Evolutionary conservation across 2,329 filamentous ascomycete genomes (phyloP), one percentile per base, ranked within the genome.

Genomic region (Ophiostoma montium): DNA sequence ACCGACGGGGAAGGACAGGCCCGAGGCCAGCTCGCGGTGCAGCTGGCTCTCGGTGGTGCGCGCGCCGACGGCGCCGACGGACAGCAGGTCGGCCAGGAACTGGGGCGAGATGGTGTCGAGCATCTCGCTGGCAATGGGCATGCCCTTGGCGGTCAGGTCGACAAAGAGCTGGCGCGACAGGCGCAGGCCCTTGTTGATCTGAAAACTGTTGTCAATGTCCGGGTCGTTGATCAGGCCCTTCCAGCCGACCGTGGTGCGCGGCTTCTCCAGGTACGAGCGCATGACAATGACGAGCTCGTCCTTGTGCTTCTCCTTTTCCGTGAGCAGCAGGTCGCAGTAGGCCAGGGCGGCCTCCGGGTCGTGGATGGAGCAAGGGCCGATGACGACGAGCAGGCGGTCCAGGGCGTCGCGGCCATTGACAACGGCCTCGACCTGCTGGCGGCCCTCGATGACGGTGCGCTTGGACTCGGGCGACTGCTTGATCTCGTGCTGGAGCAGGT

Each of bases 191-290:
- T 96, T 96, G 75, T 96, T 96, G 71, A 98, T 96, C 70, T 95
- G 82, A 83, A 95, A 96, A 67, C 84, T 92, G 65, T 95, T 90
- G 67, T 96, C 89, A 62, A 98, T 94, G 62, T 96, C 90, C 2
- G 92, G 92, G 67, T 98, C 92, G 65, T 98, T 96, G 71, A 98
- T 94, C 59, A 98, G 72, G 46, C 92, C 92, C 72, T 98, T 98
- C 92, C 92, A 98, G 58, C 92, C 92, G 27, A 98, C 87, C 0
- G 92, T 98, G 27, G 92, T 98, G 56, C 92, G 82, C 19, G 92
- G 92, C 75, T 98, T 98, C 75, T 98, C 92, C 53, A 98, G 80
- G 76, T 98, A 98, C 55, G 87, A 86, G 58, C 92, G 85, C 92
- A 98, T 98, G 54, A 98, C 84, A 58, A 98, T 92, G 59, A 94